phyloP scores from a whole-genome alignment of 805 yeast genomes.

The Wickerhamiella kazuoi region DNA sequence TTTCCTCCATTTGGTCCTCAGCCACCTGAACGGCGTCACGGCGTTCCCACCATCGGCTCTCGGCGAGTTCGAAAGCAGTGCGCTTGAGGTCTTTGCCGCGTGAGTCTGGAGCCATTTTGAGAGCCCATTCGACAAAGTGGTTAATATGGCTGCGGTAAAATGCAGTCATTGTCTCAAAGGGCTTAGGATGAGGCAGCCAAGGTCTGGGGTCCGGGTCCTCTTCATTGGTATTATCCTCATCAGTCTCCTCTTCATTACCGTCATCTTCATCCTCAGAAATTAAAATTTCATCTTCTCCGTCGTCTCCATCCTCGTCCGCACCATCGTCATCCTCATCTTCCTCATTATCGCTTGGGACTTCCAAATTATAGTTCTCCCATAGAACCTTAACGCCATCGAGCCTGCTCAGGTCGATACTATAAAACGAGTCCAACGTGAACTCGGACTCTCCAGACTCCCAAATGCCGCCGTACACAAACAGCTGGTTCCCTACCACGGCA shows the following conservation, averaged over 20 bases:
- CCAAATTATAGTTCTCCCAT: constrained; percentile 69
- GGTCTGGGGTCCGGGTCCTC: constrained; percentile 84
- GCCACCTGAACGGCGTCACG: constrained; percentile 77
- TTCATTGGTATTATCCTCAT: constrained; percentile 39
- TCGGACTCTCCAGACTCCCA: constrained; percentile 84
- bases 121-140: constrained; percentile 81
- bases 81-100: constrained; percentile 82
- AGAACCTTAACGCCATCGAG: constrained; percentile 72
- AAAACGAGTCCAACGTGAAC: constrained; percentile 66
- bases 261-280: constrained; percentile 34
- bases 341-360: constrained; percentile 13
- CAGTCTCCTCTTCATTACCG: constrained; percentile 54
- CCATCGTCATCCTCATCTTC: constrained; percentile 39
- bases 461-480: constrained; percentile 77
- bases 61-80: constrained; percentile 77
- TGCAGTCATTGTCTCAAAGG: constrained; percentile 68
- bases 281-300: constrained; percentile 37
- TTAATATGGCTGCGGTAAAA: constrained; percentile 80
- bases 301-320: constrained; percentile 60
- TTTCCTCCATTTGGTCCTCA: constrained; percentile 77
- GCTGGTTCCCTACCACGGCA: constrained; percentile 66
- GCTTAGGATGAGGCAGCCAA: constrained; percentile 93
- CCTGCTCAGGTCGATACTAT: constrained; percentile 68
- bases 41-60: constrained; percentile 97
- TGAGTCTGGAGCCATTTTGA: constrained; percentile 64